Evolutionary conservation across 768 basidiomycete species (phyloP).

Genomic region (Paxillus ammoniavirescens): DNA sequence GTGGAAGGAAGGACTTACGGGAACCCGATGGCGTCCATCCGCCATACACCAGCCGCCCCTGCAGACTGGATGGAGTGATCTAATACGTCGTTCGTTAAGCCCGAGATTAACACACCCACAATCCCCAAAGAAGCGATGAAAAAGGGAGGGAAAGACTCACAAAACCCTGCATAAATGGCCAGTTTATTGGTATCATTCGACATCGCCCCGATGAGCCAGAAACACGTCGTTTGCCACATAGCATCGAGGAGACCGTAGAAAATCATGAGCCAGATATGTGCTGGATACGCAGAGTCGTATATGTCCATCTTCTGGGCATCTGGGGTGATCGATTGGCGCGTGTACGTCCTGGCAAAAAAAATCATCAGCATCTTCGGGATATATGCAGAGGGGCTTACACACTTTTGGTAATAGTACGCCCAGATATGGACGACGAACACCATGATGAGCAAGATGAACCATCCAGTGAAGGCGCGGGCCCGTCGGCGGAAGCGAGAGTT

Average conservation of each 20-base stretch:
- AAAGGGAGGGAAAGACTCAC: conserved; percentile 55
- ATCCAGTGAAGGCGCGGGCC: conserved; percentile 64
- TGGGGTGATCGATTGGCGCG: conserved; percentile 47
- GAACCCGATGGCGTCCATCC: conserved; percentile 59
- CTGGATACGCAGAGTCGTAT: conserved; percentile 17
- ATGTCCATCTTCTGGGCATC: conserved; percentile 56
- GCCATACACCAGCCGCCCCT: conserved; percentile 70
- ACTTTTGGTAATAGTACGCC: conserved; percentile 77
- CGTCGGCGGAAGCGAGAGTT: conserved; percentile 52
- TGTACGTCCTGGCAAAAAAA: conserved; percentile 45
- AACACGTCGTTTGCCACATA: conserved; percentile 78
- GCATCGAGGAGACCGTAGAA: conserved; percentile 72
- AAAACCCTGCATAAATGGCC: conserved; percentile 76
- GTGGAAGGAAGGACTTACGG: conserved; percentile 46
- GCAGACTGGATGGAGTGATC: conserved; percentile 78
- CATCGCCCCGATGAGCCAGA: conserved; percentile 84
- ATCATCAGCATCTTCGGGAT: neutral
- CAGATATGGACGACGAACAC: conserved; percentile 69
- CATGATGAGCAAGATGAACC: conserved; percentile 57
- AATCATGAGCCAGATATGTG: conserved; percentile 58
- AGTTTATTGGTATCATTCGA: conserved; percentile 76
- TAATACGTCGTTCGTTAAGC: conserved; percentile 12
- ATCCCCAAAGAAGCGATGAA: neutral
- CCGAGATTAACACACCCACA: neutral
- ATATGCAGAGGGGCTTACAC: conserved; percentile 7